Conservation (phyloP, 768 basidiomycete genomes). For the Galerina marginata region DNA sequence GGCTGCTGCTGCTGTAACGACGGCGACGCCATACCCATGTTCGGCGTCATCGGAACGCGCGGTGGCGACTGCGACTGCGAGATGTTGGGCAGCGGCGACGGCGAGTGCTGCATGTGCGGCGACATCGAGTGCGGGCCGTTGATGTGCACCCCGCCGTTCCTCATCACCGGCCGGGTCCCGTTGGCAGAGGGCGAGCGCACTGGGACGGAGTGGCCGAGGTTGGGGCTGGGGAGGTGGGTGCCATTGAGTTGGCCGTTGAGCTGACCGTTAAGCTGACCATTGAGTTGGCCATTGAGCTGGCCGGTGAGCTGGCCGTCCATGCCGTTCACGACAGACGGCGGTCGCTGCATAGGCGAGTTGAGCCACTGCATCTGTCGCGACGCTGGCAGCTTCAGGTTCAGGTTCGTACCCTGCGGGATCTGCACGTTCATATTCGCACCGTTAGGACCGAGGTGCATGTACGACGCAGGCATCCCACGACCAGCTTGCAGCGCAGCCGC, state of each 20-base stretch:
- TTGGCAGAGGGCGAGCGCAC: constrained; percentile 61
- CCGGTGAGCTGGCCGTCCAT: constrained; percentile 18
- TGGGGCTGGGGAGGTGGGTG: constrained; percentile 37
- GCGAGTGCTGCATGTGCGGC: constrained; percentile 54
- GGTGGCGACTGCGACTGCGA: constrained; percentile 55
- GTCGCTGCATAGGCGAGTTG: constrained; percentile 37
- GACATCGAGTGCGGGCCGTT: constrained; percentile 55
- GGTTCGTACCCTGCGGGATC: constrained; percentile 34
- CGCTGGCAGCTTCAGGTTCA: constrained; percentile 49
- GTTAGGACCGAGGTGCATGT: constrained; percentile 44
- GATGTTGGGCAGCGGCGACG: constrained; percentile 51
- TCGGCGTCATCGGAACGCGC: constrained; percentile 54
- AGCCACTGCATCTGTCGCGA: constrained; percentile 45
- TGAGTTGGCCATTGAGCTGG: too few species aligned
- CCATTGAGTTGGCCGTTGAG: constrained; percentile 10
- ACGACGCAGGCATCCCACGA: constrained; percentile 38
- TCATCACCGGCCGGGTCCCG: constrained; percentile 50
- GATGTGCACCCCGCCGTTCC: constrained; percentile 38
- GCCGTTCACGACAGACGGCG: constrained; percentile 35
- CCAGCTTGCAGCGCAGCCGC: constrained; percentile 40
- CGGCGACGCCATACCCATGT: constrained; percentile 59
- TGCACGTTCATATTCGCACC: constrained; percentile 42
- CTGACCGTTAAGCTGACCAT: too few species aligned
- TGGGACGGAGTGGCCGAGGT: constrained; percentile 38
- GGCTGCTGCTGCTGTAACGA: constrained; percentile 60